Base-by-base conservation (phyloP, 225 moss, liverwort and hornwort genomes). In the Asterella californica region DNA sequence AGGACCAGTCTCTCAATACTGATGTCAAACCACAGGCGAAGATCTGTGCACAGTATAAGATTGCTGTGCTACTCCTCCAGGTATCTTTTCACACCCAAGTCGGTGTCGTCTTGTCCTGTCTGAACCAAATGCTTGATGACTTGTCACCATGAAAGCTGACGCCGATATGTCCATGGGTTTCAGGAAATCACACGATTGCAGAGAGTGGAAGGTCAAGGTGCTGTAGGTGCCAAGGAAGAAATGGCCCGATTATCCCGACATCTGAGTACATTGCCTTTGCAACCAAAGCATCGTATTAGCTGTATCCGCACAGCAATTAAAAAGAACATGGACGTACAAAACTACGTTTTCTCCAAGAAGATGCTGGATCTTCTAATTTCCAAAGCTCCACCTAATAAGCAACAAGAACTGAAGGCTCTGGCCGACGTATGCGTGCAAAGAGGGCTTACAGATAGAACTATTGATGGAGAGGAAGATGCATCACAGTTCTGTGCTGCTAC, bases 231-330 rank as follows among this genome's bases (percentile, higher is more conserved):
- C n/a, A 93, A 88, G 63, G 91, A 99, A 85, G 99, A 99, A 82
- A 99, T 99, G 91, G 99, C 99, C 53, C 86, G 99, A 79, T 87
- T 99, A n/a, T 90, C 99, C 4, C 89, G 95, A 14, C 99, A 99
- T 68, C 83, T 99, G 18, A 95, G 95, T 78, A 90, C 99, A 53
- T 88, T 99, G 36, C 99, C 99, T 25, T 86, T 99, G 80, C 99
- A 95, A 86, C 93, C 95, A 61, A 99, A 95, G 89, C 99, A 99
- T 88, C 92, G 93, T 29, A 91, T 99, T 76, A 90, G 88, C 77
- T 99, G 99, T 91, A 95, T 99, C 77, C 93, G 99, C 50, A 99
- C 99, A 76, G 92, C 99, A 2, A 99, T 99, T 15, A 99, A 99
- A 82, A 86, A 93, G 75, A 99, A 99, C 70, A 99, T 99, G 99